phyloP scores from a whole-genome alignment of 371 early-diverging fungal genomes.

The Mortierella sp. region DNA sequence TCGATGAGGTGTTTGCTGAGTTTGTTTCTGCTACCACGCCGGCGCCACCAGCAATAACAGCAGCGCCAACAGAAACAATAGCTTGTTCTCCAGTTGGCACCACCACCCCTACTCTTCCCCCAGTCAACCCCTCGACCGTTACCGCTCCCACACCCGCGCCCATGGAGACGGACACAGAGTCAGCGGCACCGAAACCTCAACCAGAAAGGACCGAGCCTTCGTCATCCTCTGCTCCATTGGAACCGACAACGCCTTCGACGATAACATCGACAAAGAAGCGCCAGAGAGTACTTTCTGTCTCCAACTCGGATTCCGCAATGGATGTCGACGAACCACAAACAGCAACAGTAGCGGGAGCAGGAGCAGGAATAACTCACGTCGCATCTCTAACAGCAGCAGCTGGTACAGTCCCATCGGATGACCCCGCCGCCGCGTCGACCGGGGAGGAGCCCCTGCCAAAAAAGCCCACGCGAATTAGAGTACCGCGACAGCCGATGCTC shows the following conservation, averaged over 20 bases:
- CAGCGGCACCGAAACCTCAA: not conserved
- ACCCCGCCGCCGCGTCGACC: not conserved
- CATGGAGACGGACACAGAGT: not conserved
- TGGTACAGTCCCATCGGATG: not conserved
- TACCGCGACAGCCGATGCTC: not conserved
- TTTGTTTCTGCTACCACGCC: constrained; percentile 18
- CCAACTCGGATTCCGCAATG: not conserved
- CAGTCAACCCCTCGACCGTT: not conserved
- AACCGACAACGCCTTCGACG: not conserved
- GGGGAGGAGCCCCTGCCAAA: constrained; percentile 19
- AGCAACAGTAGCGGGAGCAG: not conserved
- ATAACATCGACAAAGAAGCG: constrained; percentile 26
- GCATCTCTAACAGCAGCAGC: not conserved
- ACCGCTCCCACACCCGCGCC: not conserved
- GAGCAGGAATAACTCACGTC: not conserved
- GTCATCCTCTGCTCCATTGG: constrained; percentile 9
- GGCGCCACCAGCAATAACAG: not conserved
- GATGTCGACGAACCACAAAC: not conserved
- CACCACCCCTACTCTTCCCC: not conserved
- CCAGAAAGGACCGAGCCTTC: not conserved
- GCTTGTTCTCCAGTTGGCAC: not conserved
- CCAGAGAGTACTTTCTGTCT: constrained; percentile 26
- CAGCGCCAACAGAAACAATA: no score
- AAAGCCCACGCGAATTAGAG: constrained; percentile 18
- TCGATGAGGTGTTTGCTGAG: constrained; percentile 35